These are phyloP conservation scores for Talaromyces trachyspermus DNA, from an alignment of 495 filamentous ascomycete species.

Conservation along the genomic window DNA sequence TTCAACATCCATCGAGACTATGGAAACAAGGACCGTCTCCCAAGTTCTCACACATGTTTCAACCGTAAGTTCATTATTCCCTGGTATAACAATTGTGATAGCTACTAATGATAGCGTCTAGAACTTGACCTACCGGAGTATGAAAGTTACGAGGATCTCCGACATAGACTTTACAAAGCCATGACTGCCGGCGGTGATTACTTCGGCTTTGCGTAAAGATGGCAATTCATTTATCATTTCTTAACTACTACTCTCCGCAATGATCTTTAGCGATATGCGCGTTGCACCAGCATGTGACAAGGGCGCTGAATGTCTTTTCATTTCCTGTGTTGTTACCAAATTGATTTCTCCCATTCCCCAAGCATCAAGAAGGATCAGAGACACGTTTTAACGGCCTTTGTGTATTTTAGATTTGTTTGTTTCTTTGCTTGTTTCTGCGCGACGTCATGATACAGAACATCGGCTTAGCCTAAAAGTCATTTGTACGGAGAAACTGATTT, in stretches of 20 bases:
- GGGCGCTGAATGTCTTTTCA: conserved; percentile 31
- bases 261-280: conserved; percentile 13
- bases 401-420: conserved; percentile 5
- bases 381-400: conserved; percentile 5
- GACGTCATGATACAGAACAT: background rate
- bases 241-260: background rate
- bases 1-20: conserved; percentile 99
- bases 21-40: conserved; percentile 93
- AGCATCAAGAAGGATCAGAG: conserved; percentile 1
- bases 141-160: conserved; percentile 86
- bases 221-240: background rate
- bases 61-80: conserved; percentile 69
- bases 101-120: conserved; percentile 38
- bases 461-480: background rate
- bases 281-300: conserved; percentile 35
- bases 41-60: conserved; percentile 97
- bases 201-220: conserved; percentile 83
- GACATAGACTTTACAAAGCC: conserved; percentile 82
- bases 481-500: conserved; percentile 14
- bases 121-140: conserved; percentile 99
- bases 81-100: conserved; percentile 1
- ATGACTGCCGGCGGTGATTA: conserved; percentile 95
- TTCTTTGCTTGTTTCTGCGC: background rate
- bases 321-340: background rate
- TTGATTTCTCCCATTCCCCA: conserved; percentile 1